Conservation (phyloP, 441 rosid genomes). For the Populus trichocarpa region DNA sequence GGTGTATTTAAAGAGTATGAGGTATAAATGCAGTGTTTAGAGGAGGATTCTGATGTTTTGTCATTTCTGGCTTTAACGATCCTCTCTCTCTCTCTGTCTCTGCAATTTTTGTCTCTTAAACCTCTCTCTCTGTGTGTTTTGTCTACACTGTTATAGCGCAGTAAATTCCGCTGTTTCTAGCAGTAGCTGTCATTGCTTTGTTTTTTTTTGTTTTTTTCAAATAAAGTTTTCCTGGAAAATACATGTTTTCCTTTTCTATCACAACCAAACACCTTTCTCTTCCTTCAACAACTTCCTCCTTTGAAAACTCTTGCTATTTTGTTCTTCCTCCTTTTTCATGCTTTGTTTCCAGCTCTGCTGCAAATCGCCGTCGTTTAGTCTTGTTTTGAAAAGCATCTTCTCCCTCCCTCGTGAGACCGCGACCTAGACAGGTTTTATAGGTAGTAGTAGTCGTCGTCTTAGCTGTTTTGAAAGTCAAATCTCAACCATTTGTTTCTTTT, state of each 20-base stretch:
- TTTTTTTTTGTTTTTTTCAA: background rate
- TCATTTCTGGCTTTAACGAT: conserved; percentile 37
- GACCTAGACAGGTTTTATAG: background rate
- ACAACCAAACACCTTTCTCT: conserved; percentile 6
- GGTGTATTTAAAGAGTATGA: background rate
- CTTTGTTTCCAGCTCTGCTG: background rate
- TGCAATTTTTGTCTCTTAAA: conserved; percentile 26
- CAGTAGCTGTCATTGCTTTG: background rate
- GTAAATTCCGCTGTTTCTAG: conserved; percentile 14
- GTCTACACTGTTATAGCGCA: conserved; percentile 20
- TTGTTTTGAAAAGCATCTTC: conserved; percentile 17
- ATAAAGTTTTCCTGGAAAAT: conserved; percentile 19
- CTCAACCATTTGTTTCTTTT: conserved; percentile 20
- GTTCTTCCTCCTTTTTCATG: background rate
- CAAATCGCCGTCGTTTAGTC: conserved; percentile 36
- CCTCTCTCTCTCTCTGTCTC: conserved; percentile 38
- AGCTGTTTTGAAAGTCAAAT: conserved; percentile 21
- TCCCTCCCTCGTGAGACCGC: background rate
- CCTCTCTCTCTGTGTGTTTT: conserved; percentile 20
- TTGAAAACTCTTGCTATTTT: background rate
- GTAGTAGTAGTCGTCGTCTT: background rate
- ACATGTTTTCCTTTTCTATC: conserved; percentile 7
- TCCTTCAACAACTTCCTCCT: conserved; percentile 11
- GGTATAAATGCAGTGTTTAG: conserved; percentile 14
- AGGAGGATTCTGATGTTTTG: conserved; percentile 36